Percentiles rank a stretch among this genome's conserved stretches.
Evolutionary conservation across 345 rosid genomes (phyloP).

Genomic region (Psidium guajava): DNA sequence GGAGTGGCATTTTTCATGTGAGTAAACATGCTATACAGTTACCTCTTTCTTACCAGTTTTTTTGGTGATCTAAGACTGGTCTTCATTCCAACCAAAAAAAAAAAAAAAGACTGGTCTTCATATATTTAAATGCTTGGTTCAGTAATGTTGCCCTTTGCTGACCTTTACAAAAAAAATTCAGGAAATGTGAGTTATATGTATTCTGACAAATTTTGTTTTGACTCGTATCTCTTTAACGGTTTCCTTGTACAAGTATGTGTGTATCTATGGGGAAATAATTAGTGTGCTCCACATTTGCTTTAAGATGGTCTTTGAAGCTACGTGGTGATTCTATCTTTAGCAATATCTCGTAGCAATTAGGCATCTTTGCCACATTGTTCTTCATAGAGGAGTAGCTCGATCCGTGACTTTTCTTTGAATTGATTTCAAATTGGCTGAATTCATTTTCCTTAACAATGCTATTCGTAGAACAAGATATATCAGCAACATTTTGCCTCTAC

Average conservation of each 20-base stretch:
- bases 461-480: neutral
- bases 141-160: neutral
- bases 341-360: neutral
- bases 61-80: neutral
- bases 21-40: slow-evolving; percentile 12
- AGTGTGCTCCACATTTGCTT: neutral
- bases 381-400: neutral
- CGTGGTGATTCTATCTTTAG: neutral
- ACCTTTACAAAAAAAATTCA: neutral
- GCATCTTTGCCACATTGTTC: neutral
- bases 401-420: neutral
- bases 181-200: neutral
- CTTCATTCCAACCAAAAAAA: neutral
- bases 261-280: neutral
- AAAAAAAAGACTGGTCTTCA: neutral
- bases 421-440: neutral
- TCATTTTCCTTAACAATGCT: neutral
- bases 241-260: neutral
- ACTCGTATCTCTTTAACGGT: neutral
- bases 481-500: neutral
- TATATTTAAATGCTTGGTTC: neutral
- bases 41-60: neutral
- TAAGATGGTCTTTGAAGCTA: neutral
- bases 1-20: slow-evolving; percentile 89
- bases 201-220: neutral